Base-by-base conservation (phyloP, 352 stramenopile genomes). In the Peronospora tabacina region DNA sequence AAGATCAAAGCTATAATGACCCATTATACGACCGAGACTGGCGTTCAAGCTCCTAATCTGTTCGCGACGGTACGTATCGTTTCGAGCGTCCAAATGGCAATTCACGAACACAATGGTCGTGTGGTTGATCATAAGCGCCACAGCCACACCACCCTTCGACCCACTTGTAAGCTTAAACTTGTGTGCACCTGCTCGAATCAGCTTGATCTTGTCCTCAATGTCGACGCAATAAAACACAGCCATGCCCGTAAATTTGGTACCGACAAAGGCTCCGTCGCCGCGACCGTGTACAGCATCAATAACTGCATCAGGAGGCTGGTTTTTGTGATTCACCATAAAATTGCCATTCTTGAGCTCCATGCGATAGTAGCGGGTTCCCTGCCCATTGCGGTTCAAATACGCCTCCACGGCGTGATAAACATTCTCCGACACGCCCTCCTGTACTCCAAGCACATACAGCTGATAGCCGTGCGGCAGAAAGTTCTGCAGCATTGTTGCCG, bases 31-130 rank as follows among this genome's bases (percentile, higher is more conserved):
- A 34, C 82, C 82, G 10, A 95, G 53, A 36, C 78, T 80, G 1
- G 75, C 72, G 34, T 91, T 86, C 44, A 94, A 58, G 32, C 77
- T 87, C 17, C 75, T 61, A 51, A 91, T 90, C 63, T 95, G 85
- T 26, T 93, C 75, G 24, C 82, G 80, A 3, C 84, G 80, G 52
- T 88, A 83, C 13, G 66, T 68, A 44, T 90, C 81, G 35, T 88
- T 89, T 24, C 81, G 69, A 15, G 79, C 78, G 30, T 92, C 84
- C 54, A 95, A 69, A 54, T 95, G 80, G 41, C 76, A 88, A 48
- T 88, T 93, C 10, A 93, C 72, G 42, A 95, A 93, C 36, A 82
- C 79, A 29, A 95, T 72, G 0, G 79, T 91, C 44, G 74, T 85
- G 49, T 84, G 65, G 49, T 90, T 74, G 24, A 92, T 56, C 63